Base-by-base conservation (phyloP, 2,329 filamentous ascomycete genomes). In the Annulohypoxylon truncatum region DNA sequence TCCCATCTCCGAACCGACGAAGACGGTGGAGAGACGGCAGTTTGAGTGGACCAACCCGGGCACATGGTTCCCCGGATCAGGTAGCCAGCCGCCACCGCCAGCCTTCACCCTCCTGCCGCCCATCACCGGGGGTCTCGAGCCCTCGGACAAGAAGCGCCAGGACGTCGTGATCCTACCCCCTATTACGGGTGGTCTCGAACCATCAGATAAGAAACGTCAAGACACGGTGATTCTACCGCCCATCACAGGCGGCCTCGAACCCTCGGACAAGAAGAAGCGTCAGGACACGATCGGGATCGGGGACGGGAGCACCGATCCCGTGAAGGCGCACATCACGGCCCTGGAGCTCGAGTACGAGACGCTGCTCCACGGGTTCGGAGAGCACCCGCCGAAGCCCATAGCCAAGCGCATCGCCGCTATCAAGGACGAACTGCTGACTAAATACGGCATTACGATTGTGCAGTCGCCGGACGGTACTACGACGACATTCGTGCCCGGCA, bases 401-500 rank as follows among this genome's bases (percentile, higher is more conserved):
- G 63, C 68, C 20, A 58, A 70, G 55, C 69, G 71, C 35, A 56
- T 75, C n/a, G 56, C 64, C 52, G 69, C 64, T 6, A 75, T 76
- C 62, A 53, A 68, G 54, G 66, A 65, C 35, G 74, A 75, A 64
- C 76, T 79, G 44, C 67, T 71, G 40, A 61, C 55, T 46, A 74
- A 75, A 55, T 79, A 78, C 69, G 78, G 78, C 61, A 76, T 79
- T 68, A 73, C 69, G 42, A 78, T 80, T 64, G 48, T 78, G 42
- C 64, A 74, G 54, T 74, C 73, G 0, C 77, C 77, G 22, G 76
- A 77, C 47, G 77, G 77, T 53, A 78, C 77, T 48, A 74, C 55
- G n/a, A 79, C 76, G 29, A 77, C 70, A 51, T 76, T 79, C 67
- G 68, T 71, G 3, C 74, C 73, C 15, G 74, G 73, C 29, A 76